Conservation (phyloP, 2,329 filamentous ascomycete genomes). For the Talaromyces pinophilus region DNA sequence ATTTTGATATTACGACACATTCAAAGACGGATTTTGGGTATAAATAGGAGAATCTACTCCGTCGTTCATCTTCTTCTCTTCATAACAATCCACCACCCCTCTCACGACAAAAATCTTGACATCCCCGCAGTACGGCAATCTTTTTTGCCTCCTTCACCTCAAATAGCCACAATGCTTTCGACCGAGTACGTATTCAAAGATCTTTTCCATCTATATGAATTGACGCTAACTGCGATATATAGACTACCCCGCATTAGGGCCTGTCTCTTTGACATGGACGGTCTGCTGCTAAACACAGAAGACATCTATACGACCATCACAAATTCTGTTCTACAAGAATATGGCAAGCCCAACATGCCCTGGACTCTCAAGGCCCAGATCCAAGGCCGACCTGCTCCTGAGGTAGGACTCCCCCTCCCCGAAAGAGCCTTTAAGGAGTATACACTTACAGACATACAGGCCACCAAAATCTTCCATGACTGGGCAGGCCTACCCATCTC, state of each 20-base stretch:
- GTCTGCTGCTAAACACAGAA: conserved; percentile 89
- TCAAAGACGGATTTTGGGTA: not conserved
- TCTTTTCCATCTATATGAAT: not conserved
- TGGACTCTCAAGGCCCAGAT: conserved; percentile 94
- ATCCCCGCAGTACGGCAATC: conserved; percentile 1
- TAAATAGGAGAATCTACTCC: not conserved
- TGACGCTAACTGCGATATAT: conserved; percentile 1
- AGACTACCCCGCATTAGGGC: conserved; percentile 77
- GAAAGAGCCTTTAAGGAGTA: conserved; percentile 7
- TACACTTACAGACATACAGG: conserved; percentile 37
- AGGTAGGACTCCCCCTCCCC: conserved; percentile 39
- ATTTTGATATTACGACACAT: not conserved
- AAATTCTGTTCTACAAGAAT: conserved; percentile 76
- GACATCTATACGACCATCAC: conserved; percentile 83
- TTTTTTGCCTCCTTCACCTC: not conserved
- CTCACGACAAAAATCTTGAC: not conserved
- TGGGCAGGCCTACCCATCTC: conserved; percentile 86
- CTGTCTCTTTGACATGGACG: conserved; percentile 98
- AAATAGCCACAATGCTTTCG: conserved; percentile 10
- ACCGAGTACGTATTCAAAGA: conserved; percentile 17
- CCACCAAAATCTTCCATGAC: conserved; percentile 65
- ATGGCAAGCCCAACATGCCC: conserved; percentile 73
- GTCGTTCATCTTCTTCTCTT: not conserved
- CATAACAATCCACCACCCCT: not conserved
- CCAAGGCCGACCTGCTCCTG: conserved; percentile 64